Percentiles rank a stretch among this genome's conserved stretches.
These are phyloP conservation scores for Calocera viscosa DNA, from an alignment of 768 basidiomycete genomes.

Conservation along the genomic window DNA sequence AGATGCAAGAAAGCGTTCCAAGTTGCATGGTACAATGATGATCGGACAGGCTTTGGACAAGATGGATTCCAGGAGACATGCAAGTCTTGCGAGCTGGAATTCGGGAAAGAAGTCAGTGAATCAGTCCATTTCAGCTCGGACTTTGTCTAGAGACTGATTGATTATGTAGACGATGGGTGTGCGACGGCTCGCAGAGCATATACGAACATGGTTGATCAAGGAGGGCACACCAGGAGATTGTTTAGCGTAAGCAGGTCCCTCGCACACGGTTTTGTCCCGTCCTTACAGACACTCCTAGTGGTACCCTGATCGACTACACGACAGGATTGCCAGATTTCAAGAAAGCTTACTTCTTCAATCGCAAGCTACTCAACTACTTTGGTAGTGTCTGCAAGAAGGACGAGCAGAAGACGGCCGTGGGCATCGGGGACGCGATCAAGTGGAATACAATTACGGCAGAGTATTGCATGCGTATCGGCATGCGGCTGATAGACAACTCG, in stretches of 20 bases:
- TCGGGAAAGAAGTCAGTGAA: conserved; percentile 11
- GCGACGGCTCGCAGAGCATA: not conserved
- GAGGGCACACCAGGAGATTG: not conserved
- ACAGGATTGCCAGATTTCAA: not conserved
- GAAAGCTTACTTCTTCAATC: not conserved
- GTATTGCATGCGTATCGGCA: not conserved
- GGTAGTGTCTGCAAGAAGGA: not conserved
- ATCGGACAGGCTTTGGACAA: conserved; percentile 18
- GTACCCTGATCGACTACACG: not conserved
- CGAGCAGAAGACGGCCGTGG: not conserved
- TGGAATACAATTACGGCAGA: not conserved
- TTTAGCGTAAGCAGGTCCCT: not conserved
- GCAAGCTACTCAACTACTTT: not conserved
- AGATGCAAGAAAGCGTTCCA: not conserved
- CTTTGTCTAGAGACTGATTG: not conserved
- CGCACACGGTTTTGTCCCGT: not conserved
- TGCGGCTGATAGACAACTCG: not conserved
- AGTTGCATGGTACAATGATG: conserved; percentile 15
- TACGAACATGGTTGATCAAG: not conserved
- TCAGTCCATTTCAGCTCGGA: not conserved
- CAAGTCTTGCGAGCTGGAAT: not conserved
- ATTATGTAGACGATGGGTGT: not conserved
- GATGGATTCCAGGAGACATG: conserved; percentile 11
- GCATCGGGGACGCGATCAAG: not conserved
- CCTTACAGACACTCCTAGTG: not conserved